Evolutionary conservation across 1,284 basidiomycete genomes (phyloP), one percentile per base, ranked within the genome.

Genomic region (Coriolopsis trogii): DNA sequence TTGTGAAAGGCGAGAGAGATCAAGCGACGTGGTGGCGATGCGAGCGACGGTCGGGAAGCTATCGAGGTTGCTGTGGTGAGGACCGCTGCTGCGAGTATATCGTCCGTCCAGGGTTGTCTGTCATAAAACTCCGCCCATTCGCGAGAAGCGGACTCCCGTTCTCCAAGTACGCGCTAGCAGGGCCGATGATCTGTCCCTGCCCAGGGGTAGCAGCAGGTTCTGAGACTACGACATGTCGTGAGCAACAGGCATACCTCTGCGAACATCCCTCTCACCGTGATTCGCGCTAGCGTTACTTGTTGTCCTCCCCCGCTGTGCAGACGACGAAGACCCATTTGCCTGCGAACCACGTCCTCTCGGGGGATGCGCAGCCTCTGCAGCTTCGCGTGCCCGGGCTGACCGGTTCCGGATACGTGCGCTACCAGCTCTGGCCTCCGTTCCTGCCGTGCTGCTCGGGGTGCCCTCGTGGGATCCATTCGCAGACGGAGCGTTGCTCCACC

Each of bases 91-190:
- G 60, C 26, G 66, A 67, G 53, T 69, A 69, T 21, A 69, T 69
- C 36, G 68, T 69, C 47, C 68, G 60, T 40, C 68, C 68, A 6
- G 66, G 65, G 30, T 63, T 65, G 30, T 60, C 63, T 13, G 59
- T 47, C 41, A 66, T 58, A 10, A 56, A 48, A 23, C 51, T 57
- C 20, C 53, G 46, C n/a, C 55, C 60, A 30, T 48, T 51, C 31
- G 63, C 58, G 7, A 58, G n/a, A 20, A 57, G 16, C 18, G 56
- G 53, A 45, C 46, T 55, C 15, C 50, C 44, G 3, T 60, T 57
- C 20, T 66, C 63, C 43, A 67, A 16, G 41, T 59, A 64, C 23
- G 56, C 64, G 46, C 63, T 65, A 4, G 64, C 62, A 43, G 64
- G 63, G 5, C 61, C 64, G 8, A 61, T 54, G 26, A 51, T 59